Evolutionary conservation across 2,329 filamentous ascomycete species (phyloP).

Genomic region (Fulvia fulva): DNA sequence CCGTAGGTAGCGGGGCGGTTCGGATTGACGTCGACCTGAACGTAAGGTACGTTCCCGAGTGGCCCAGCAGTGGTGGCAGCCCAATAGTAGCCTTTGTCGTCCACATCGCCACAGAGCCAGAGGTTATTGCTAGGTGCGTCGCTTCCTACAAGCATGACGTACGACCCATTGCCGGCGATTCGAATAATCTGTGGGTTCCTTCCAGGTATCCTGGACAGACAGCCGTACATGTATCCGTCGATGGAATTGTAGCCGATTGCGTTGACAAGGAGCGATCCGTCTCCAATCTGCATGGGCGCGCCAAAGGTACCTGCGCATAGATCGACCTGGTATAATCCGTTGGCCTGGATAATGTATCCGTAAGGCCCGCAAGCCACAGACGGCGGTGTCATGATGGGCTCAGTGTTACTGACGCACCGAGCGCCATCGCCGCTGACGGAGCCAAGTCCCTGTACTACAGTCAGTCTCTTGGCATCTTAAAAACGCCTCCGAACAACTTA

Average conservation of each 20-base stretch:
- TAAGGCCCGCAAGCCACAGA: neutral
- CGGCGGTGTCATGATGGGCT: neutral
- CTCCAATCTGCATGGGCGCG: neutral
- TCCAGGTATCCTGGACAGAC: neutral
- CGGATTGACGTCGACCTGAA: neutral
- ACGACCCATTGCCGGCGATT: neutral
- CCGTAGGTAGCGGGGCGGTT: neutral
- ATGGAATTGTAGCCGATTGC: constrained; percentile 5
- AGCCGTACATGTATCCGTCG: constrained; percentile 2
- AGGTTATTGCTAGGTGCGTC: neutral
- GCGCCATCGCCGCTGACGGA: neutral
- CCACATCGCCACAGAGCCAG: constrained; percentile 2
- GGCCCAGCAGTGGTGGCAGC: neutral
- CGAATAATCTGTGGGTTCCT: neutral
- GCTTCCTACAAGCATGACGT: neutral
- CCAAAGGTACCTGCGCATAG: neutral
- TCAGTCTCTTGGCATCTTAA: too few relatives aligned
- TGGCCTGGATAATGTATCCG: neutral
- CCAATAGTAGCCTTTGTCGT: constrained; percentile 4
- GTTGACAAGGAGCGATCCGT: neutral
- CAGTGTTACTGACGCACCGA: neutral
- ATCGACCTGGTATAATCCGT: neutral
- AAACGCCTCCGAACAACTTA: too few relatives aligned
- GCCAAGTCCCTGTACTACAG: neutral
- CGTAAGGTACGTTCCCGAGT: neutral